phyloP scores from a whole-genome alignment of 2,329 filamentous ascomycete species.

The Gaeumannomyces tritici region DNA sequence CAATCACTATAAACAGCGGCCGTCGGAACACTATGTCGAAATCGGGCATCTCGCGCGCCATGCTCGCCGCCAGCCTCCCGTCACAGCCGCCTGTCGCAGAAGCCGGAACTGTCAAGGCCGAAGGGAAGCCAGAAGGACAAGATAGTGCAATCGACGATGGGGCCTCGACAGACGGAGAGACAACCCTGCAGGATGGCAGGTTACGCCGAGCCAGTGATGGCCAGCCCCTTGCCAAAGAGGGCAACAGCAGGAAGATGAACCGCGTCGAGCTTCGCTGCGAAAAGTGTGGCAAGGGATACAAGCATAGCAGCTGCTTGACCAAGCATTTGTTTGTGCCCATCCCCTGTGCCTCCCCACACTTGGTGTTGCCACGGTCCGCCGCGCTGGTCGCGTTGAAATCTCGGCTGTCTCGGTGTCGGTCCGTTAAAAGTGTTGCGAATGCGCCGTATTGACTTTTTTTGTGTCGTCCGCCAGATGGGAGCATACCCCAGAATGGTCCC shows the following conservation, averaged over 20 bases:
- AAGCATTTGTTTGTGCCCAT: slow-evolving; percentile 93
- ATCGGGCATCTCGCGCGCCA: slow-evolving; percentile 40
- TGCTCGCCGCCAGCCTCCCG: slow-evolving; percentile 47
- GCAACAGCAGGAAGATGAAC: slow-evolving; percentile 57
- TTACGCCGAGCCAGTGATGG: slow-evolving; percentile 71
- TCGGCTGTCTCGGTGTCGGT: not conserved
- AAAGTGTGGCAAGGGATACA: slow-evolving; percentile 98
- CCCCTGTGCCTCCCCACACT: slow-evolving; percentile 28
- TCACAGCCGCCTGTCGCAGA: slow-evolving; percentile 38
- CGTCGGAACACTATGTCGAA: slow-evolving; percentile 65
- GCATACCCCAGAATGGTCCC: slow-evolving; percentile 95
- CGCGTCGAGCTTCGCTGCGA: slow-evolving; percentile 87
- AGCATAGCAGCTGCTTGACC: slow-evolving; percentile 99
- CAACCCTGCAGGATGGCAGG: slow-evolving; percentile 37
- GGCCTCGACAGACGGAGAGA: slow-evolving; percentile 45
- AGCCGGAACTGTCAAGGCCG: slow-evolving; percentile 24
- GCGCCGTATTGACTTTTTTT: slow-evolving; percentile 27
- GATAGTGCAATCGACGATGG: slow-evolving; percentile 65
- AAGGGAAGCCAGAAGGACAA: slow-evolving; percentile 37
- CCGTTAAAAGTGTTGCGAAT: not conserved
- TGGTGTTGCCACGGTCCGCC: not conserved
- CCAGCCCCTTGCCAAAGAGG: slow-evolving; percentile 69
- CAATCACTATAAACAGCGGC: slow-evolving; percentile 40
- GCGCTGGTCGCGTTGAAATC: not conserved
- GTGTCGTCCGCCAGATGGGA: slow-evolving; percentile 70